Evolutionary conservation across 192 early-diverging fungal species (phyloP), one percentile per base, ranked within the genome.

Genomic region (Linderina pennispora): DNA sequence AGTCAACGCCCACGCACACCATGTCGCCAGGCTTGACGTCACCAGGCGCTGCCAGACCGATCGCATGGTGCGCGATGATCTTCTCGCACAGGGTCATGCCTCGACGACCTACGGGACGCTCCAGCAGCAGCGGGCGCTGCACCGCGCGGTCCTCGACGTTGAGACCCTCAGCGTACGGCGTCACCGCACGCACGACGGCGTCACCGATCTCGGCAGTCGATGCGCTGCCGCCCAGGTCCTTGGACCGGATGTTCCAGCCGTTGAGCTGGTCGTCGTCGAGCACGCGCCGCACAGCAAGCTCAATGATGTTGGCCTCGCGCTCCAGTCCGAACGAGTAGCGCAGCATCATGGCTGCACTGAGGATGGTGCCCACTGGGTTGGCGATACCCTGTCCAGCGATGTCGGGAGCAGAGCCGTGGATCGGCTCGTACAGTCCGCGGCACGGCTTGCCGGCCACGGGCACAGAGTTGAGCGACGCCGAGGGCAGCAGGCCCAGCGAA

Each of bases 391-490:
- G 81, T 34, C 97, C 97, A 28, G 97, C 93, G 74, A 99, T 97
- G 74, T 99, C 97, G 22, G 97, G 97, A 2, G 97, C 93, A 21
- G 87, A 91, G 35, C 97, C 97, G 71, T 99, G 97, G 60, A 97
- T 97, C n/a, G 97, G 97, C 77, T 99, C 97, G 56, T 96, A 99
- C 40, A 99, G 55, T 47, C 96, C 94, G 40, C 87, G 65, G 67
- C 80, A 83, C 18, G 75, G 78, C 53, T 58, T 62, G 48, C 75
- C 78, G 25, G 82, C 77, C 53, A 84, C 80, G 18, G 91, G 91
- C 45, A 94, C 83, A 20, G 90, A 88, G 55, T 75, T 90, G 62
- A 99, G 77, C 43, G 83, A 87, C 2, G 96, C 96, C 39, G 83
- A 87, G 21, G 96, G 96, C 49, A 99, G 67, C 26, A 99, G 77